Evolutionary conservation across 2,329 filamentous ascomycete genomes (phyloP), one percentile per base, ranked within the genome.

Genomic region (Trichoderma afroharzianum): DNA sequence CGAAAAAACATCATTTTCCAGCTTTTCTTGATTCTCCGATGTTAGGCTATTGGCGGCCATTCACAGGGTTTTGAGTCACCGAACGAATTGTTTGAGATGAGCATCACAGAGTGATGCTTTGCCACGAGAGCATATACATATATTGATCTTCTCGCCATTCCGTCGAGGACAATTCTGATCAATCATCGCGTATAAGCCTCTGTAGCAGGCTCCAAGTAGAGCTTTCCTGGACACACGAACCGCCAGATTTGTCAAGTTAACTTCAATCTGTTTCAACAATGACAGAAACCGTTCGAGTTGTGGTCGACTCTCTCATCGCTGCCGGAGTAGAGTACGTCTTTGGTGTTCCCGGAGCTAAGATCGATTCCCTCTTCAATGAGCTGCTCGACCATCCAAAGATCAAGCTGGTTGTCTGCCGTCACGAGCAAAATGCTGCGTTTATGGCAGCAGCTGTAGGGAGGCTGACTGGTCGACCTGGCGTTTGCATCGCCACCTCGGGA

Each of bases 221-320:
- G n/a, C 3, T 43, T 7, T 9, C 0, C 18, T n/a, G 39, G 39
- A 43, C 7, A 43, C 39, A n/a, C 15, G 1, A 43, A 43, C 15
- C 7, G n/a, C 15, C 18, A n/a, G 3, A n/a, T 3, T n/a, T 9
- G 0, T 2, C 9, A n/a, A 9, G 5, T n/a, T 43, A n/a, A 43
- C 18, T 3, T 43, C 39, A n/a, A 3, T 43, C 18, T n/a, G 15
- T 18, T 43, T 9, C 7, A 43, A 39, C 0, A 8, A 43, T 43
- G 39, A 43, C 39, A 1, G 39, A 43, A 43, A 43, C 39, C 7
- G 39, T 43, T 43, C 39, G 39, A 43, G 39, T 43, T 43, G 39
- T 43, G 15, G 39, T 43, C 15, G 39, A 43, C 39, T 43, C 39
- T n/a, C 39, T 43, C 3, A 43, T 43, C 39, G 39, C 39, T 4